Base-by-base conservation (phyloP, 345 rosid genomes). In the Psidium guajava region DNA sequence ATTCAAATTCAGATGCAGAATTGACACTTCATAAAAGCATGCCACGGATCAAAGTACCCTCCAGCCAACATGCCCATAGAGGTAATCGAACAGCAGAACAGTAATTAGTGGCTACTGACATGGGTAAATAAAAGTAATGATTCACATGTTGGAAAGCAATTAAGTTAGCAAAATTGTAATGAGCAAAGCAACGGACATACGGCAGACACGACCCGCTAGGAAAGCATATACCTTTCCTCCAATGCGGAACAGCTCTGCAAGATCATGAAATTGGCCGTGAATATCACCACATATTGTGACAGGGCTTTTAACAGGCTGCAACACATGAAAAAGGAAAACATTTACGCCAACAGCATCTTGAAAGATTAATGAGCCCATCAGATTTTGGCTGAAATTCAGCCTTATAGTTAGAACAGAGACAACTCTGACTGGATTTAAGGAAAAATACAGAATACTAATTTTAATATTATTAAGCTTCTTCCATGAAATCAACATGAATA, bases 221-320 rank as follows among this genome's bases (percentile, higher is more conserved):
- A 58, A 83, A 84, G 83, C 6, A 87, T 54, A 82, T 93, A 96
- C 99, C 98, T 92, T 95, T 88, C 99, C 98, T 21, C 99, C 96
- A 87, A 87, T 96, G 59, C 96, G 97, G 89, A 96, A 96, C 88
- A 96, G 98, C 91, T 96, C 98, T 2, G 99, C 99, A 88, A 96
- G 98, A 88, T 96, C 99, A 91, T 96, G 99, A 80, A 96, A 96
- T 89, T 96, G 99, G 85, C 97, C 98, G 55, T 96, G 99, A 87
- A 96, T 96, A 90, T 96, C 99, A 86, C 99, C 99, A 83, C 98
- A 95, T 83, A 96, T 94, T 87, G 99, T 95, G 86, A 96, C 97
- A 82, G 98, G 98, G 88, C 97, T 95, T 91, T 93, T 95, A 56
- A 95, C 99, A 87, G 98, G 99, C 97, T 96, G 90, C 88, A 86